These are phyloP conservation scores for Alloteropsis semialata DNA, from an alignment of 176 grass and related monocot genomes.

Conservation along the genomic window DNA sequence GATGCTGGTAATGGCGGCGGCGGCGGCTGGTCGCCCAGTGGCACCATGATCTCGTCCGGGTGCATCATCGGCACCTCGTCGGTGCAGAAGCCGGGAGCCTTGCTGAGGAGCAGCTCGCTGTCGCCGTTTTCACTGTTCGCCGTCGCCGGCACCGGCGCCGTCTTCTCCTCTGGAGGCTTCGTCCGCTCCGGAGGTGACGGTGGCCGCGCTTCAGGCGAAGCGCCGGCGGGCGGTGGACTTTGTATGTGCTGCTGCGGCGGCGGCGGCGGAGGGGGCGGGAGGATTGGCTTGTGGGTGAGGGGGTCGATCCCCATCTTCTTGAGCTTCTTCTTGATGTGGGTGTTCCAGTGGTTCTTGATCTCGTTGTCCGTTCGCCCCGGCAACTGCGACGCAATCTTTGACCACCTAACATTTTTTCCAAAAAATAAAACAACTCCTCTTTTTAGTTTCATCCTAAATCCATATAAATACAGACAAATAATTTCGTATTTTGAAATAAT, in stretches of 20 bases:
- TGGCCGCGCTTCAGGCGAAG: background rate
- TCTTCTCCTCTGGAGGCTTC: background rate
- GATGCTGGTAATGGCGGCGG: background rate
- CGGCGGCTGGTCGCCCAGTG: background rate
- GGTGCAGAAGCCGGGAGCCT: slow-evolving; percentile 58
- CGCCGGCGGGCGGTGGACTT: background rate
- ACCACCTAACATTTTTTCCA: slow-evolving; percentile 40
- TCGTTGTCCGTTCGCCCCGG: slow-evolving; percentile 74
- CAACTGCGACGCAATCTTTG: slow-evolving; percentile 60
- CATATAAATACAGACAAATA: background rate
- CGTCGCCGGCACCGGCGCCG: background rate
- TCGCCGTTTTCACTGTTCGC: background rate
- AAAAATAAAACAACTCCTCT: background rate
- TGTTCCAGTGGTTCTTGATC: slow-evolving; percentile 97
- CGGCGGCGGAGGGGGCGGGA: background rate
- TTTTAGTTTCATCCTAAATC: background rate
- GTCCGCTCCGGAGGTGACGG: background rate
- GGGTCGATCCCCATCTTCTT: slow-evolving; percentile 83
- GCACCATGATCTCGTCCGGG: slow-evolving; percentile 65
- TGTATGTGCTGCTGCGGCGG: background rate
- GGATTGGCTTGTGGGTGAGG: slow-evolving; percentile 59
- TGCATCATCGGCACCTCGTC: slow-evolving; percentile 79
- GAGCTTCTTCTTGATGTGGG: slow-evolving; percentile 87
- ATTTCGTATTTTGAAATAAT: background rate
- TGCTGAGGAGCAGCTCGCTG: background rate